Percentiles rank a stretch among this genome's conserved stretches.
These are phyloP conservation scores for Xeromyces bisporus DNA, from an alignment of 495 filamentous ascomycete species.

Conservation along the genomic window DNA sequence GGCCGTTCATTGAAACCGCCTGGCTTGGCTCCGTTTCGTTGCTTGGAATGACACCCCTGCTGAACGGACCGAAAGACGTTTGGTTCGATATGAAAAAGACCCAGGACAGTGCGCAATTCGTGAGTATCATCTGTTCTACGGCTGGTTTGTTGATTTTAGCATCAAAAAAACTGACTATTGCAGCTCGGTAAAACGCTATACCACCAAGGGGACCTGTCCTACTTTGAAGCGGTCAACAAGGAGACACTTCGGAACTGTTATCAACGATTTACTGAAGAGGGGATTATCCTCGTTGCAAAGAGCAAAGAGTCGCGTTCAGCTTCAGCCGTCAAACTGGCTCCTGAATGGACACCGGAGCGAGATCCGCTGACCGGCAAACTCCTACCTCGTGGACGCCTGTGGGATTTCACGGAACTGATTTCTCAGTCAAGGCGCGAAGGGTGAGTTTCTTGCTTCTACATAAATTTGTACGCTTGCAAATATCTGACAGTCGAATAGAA, in stretches of 20 bases:
- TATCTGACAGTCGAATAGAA: conserved; percentile 19
- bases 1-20: conserved; percentile 87
- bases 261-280: conserved; percentile 74
- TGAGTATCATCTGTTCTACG: conserved; percentile 19
- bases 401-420: conserved; percentile 82
- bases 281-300: conserved; percentile 60
- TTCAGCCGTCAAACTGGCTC: conserved; percentile 46
- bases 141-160: not conserved
- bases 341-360: conserved; percentile 62
- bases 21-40: conserved; percentile 85
- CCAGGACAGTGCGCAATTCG: conserved; percentile 69
- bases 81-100: conserved; percentile 68
- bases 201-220: conserved; percentile 89
- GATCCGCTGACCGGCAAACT: conserved; percentile 44
- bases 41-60: conserved; percentile 65
- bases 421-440: conserved; percentile 70
- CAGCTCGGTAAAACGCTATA: conserved; percentile 92
- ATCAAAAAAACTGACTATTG: no score
- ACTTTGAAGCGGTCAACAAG: conserved; percentile 97
- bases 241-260: conserved; percentile 90
- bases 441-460: no score
- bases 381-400: conserved; percentile 52
- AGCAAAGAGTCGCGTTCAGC: conserved; percentile 37
- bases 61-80: conserved; percentile 37
- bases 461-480: not conserved